Conservation (phyloP, 1,284 basidiomycete genomes). For the Cryptococcus depauperatus region DNA sequence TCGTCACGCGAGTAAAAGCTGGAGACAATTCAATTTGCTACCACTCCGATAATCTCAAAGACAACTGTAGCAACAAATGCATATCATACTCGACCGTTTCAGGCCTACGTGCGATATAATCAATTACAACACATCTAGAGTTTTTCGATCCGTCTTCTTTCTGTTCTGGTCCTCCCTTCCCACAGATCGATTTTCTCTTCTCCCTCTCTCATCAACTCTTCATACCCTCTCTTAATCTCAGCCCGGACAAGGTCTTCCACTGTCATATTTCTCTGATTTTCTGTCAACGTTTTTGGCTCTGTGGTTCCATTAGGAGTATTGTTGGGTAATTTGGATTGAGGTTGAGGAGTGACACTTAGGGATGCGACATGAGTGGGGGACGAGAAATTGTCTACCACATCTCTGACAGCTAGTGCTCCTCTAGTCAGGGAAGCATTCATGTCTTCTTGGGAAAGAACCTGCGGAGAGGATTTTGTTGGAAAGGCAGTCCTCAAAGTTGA, state of each 20-base stretch:
- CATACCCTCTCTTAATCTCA: slow-evolving; percentile 25
- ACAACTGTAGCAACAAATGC: background rate
- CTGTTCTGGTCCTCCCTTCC: slow-evolving; percentile 20
- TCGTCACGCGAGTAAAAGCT: too few relatives aligned
- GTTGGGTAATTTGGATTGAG: background rate
- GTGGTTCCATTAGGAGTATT: slow-evolving; percentile 1
- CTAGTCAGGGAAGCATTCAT: slow-evolving; percentile 17
- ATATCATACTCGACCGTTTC: background rate
- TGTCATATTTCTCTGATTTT: slow-evolving; percentile 33
- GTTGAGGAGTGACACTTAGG: background rate
- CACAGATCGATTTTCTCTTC: slow-evolving; percentile 31
- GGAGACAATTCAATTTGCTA: too few relatives aligned
- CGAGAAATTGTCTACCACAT: slow-evolving; percentile 25
- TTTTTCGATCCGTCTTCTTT: slow-evolving; percentile 23
- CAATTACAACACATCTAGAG: background rate
- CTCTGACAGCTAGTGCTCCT: slow-evolving; percentile 26
- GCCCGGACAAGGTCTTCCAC: slow-evolving; percentile 28
- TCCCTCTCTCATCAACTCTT: slow-evolving; percentile 26
- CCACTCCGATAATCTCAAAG: too few relatives aligned
- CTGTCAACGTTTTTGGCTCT: slow-evolving; percentile 13
- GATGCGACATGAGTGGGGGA: slow-evolving; percentile 5
- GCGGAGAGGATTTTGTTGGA: slow-evolving; percentile 8
- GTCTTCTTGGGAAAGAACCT: slow-evolving; percentile 10
- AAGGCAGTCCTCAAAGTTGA: slow-evolving; percentile 4
- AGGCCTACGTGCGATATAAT: background rate